Percentiles rank a stretch among this genome's conserved stretches.
phyloP scores from a whole-genome alignment of 108 stramenopile genomes.

The Chaetoceros tenuissimus region DNA sequence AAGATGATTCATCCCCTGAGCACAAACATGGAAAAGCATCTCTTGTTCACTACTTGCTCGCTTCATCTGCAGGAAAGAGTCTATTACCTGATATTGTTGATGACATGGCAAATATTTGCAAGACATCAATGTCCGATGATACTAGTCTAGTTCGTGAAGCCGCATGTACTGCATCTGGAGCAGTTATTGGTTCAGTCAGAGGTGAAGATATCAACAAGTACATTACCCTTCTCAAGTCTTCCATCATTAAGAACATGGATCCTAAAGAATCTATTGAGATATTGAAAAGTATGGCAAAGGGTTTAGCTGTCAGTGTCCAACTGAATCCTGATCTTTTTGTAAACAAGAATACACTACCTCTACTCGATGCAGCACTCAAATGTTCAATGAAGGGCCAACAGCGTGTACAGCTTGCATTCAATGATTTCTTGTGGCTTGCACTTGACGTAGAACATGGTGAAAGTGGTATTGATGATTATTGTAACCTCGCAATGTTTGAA shows the following conservation, averaged over 20 bases:
- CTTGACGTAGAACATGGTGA: conserved; percentile 67
- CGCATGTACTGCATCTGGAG: conserved; percentile 63
- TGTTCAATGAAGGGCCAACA: conserved; percentile 68
- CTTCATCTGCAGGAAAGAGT: conserved; percentile 30
- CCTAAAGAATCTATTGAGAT: conserved; percentile 59
- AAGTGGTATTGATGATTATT: conserved; percentile 56
- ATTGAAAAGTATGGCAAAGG: conserved; percentile 51
- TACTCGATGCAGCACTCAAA: conserved; percentile 64
- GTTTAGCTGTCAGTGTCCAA: conserved; percentile 57
- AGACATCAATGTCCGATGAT: conserved; percentile 58
- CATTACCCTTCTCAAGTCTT: conserved; percentile 26
- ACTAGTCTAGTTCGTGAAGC: conserved; percentile 50
- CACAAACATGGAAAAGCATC: conserved; percentile 66
- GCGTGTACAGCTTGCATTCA: conserved; percentile 74
- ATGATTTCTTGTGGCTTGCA: conserved; percentile 82
- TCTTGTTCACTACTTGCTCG: conserved; percentile 50
- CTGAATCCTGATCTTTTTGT: conserved; percentile 48
- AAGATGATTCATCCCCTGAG: conserved; percentile 27
- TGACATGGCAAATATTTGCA: conserved; percentile 18
- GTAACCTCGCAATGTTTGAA: conserved; percentile 65
- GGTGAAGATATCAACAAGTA: conserved; percentile 27
- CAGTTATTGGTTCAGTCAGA: conserved; percentile 50
- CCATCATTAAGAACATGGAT: conserved; percentile 46
- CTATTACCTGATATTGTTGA: conserved; percentile 15
- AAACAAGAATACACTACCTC: conserved; percentile 23